These are phyloP conservation scores for Anthracocystis walkeri DNA, from an alignment of 1,284 basidiomycete species.

Conservation along the genomic window DNA sequence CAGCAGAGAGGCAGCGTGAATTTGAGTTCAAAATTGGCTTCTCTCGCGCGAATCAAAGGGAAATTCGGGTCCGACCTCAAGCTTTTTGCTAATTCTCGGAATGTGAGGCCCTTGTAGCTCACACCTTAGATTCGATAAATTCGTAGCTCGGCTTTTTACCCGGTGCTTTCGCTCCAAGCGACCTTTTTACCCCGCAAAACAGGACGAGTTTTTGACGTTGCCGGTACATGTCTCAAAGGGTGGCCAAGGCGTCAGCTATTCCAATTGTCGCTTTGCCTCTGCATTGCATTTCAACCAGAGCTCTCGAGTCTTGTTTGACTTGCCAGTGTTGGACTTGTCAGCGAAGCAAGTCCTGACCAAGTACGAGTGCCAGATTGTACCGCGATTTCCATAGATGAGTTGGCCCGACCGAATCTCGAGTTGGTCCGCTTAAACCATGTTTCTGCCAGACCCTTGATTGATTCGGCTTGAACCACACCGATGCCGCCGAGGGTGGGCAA, in stretches of 20 bases:
- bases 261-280: not conserved
- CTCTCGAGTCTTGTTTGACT: too few species aligned
- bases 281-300: too few species aligned
- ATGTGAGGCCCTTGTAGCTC: not conserved
- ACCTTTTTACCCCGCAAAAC: constrained; percentile 14
- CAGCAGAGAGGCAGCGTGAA: not conserved
- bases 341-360: too few species aligned
- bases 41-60: constrained; percentile 22
- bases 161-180: not conserved
- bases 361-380: too few species aligned
- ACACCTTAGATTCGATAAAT: not conserved
- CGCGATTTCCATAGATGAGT: constrained; percentile 1
- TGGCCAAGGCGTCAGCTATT: constrained; percentile 35
- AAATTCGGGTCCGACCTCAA: constrained; percentile 40
- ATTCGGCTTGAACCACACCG: constrained; percentile 5
- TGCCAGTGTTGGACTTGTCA: too few species aligned
- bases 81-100: not conserved
- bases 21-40: constrained; percentile 13
- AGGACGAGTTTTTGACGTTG: constrained; percentile 7
- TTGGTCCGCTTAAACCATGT: constrained; percentile 17
- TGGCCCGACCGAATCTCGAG: constrained; percentile 20
- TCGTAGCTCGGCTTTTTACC: not conserved
- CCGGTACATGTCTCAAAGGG: constrained; percentile 14
- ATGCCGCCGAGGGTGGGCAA: not conserved
- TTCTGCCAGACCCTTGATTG: not conserved